These are phyloP conservation scores for Cryptococcus wingfieldii DNA, from an alignment of 1,284 basidiomycete genomes.

Conservation along the genomic window DNA sequence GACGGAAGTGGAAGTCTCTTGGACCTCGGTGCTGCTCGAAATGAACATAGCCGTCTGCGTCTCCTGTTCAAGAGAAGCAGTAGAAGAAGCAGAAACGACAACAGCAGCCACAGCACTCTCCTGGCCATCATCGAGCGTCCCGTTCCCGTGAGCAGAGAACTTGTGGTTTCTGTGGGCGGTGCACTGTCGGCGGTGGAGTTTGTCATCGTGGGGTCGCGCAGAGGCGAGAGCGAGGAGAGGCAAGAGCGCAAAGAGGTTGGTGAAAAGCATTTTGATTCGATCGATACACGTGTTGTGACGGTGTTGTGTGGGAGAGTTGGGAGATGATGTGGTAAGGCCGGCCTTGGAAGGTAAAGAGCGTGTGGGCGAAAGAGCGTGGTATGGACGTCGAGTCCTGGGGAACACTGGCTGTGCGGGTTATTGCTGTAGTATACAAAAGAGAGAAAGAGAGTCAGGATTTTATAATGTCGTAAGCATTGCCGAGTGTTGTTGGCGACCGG, in stretches of 20 bases:
- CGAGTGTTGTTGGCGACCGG: no score
- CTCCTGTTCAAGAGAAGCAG: not conserved
- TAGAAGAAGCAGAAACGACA: not conserved
- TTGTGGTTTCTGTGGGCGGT: not conserved
- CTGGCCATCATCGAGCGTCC: not conserved
- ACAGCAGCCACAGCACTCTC: not conserved
- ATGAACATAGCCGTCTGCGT: not conserved
- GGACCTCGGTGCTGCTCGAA: not conserved
- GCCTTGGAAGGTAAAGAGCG: not conserved
- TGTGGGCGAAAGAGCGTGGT: not conserved
- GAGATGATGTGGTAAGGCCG: not conserved
- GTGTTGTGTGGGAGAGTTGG: not conserved
- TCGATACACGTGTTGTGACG: not conserved
- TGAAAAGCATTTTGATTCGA: not conserved
- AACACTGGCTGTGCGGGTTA: no score
- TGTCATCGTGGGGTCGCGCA: not conserved
- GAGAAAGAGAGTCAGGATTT: no score
- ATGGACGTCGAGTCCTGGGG: not conserved
- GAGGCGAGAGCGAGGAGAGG: slow-evolving; percentile 2
- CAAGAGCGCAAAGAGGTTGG: not conserved
- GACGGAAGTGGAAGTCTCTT: not conserved
- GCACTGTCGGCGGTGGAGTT: not conserved
- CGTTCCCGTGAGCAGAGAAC: not conserved
- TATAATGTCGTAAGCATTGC: no score
- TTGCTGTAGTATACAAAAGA: no score